Conservation (phyloP, 225 moss, liverwort and hornwort species). For the Physcomitrellopsis africana region DNA sequence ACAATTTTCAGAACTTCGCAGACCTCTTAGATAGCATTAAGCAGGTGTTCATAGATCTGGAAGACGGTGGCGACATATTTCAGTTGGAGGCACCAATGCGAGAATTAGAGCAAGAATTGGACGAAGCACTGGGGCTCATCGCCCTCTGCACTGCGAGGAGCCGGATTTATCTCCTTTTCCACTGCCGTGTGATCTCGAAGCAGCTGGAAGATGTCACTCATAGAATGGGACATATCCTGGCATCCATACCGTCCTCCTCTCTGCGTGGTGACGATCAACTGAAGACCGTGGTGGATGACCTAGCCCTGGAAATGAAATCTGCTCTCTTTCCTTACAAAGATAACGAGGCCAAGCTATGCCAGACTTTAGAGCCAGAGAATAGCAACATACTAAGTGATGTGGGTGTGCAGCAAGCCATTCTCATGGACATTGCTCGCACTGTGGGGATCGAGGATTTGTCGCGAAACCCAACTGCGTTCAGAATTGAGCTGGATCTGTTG, state of each 20-base stretch:
- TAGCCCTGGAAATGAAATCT: slow-evolving; percentile 80
- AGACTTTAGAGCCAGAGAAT: slow-evolving; percentile 80
- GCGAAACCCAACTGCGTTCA: slow-evolving; percentile 74
- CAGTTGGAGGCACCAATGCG: slow-evolving; percentile 57
- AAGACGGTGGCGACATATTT: slow-evolving; percentile 55
- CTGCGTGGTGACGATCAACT: slow-evolving; percentile 65
- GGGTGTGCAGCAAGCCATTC: slow-evolving; percentile 85
- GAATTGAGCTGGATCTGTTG: slow-evolving; percentile 82
- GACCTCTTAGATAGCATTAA: slow-evolving; percentile 54
- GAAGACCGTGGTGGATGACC: slow-evolving; percentile 63
- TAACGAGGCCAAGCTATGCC: slow-evolving; percentile 82
- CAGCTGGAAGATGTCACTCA: slow-evolving; percentile 74
- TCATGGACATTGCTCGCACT: slow-evolving; percentile 95
- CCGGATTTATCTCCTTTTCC: slow-evolving; percentile 85
- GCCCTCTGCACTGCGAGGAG: slow-evolving; percentile 80
- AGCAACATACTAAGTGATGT: slow-evolving; percentile 69
- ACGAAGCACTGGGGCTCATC: slow-evolving; percentile 76
- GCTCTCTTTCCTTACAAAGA: slow-evolving; percentile 71
- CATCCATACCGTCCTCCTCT: slow-evolving; percentile 67
- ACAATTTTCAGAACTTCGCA: slow-evolving; percentile 49
- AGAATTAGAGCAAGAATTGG: slow-evolving; percentile 63
- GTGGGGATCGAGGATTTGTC: slow-evolving; percentile 80
- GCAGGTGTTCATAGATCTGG: slow-evolving; percentile 53
- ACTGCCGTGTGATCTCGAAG: slow-evolving; percentile 80
- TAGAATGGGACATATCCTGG: slow-evolving; percentile 70